Evolutionary conservation across 352 stramenopile genomes (phyloP).

Genomic region (Globisporangium echinulatum): DNA sequence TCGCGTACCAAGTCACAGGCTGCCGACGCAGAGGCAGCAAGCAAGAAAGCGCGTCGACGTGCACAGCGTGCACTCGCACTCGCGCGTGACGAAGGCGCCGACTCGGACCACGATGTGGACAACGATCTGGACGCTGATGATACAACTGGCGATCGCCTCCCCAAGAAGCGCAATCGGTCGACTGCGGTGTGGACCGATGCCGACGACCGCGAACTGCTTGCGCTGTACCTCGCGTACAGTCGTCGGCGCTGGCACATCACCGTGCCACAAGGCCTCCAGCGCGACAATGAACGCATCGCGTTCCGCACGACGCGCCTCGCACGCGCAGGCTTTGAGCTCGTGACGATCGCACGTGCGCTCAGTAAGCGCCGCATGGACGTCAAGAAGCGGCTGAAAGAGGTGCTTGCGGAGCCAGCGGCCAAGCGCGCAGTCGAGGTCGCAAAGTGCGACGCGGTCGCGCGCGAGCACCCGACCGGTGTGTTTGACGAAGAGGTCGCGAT

Average conservation of each 20-base stretch:
- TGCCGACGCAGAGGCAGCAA: neutral
- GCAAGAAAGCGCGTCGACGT: conserved; percentile 10
- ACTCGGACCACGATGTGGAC: neutral
- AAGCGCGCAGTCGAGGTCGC: conserved; percentile 52
- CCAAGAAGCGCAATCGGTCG: too few species aligned
- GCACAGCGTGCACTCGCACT: neutral
- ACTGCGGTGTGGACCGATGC: conserved; percentile 35
- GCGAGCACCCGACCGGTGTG: conserved; percentile 33
- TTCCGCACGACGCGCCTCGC: conserved; percentile 61
- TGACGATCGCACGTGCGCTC: conserved; percentile 55
- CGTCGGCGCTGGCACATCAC: conserved; percentile 53
- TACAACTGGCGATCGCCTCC: neutral
- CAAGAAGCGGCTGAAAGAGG: conserved; percentile 72
- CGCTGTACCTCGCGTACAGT: conserved; percentile 67
- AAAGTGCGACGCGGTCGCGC: conserved; percentile 41
- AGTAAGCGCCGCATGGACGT: conserved; percentile 71
- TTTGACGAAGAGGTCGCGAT: conserved; percentile 73
- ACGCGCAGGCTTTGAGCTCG: conserved; percentile 50
- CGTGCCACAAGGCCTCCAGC: conserved; percentile 55
- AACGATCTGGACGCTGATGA: neutral
- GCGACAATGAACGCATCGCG: conserved; percentile 41
- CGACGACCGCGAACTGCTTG: conserved; percentile 48
- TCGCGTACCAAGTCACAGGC: conserved; percentile 6
- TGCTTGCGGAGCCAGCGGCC: conserved; percentile 45
- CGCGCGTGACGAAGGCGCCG: neutral